Base-by-base conservation (phyloP, 2,329 filamentous ascomycete genomes). In the Incumbomyces lentus region DNA sequence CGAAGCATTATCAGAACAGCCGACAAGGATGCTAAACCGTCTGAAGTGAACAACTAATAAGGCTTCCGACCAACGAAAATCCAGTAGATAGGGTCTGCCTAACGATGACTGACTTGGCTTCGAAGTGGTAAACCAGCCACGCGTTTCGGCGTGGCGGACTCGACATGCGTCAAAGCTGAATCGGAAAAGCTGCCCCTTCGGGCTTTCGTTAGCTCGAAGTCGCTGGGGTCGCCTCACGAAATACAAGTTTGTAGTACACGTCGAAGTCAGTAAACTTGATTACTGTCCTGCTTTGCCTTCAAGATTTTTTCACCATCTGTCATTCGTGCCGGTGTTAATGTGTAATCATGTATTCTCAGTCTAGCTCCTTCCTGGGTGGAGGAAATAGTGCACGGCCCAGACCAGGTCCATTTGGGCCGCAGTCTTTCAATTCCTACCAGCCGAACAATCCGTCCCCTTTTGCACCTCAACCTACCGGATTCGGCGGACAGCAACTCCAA, bases 351-450 rank as follows among this genome's bases (percentile, higher is more conserved):
- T 96, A 86, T 71, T 92, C 87, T 56, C 86, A 83, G 64, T 85
- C 86, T 56, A 93, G 85, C 72, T 82, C 85, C 54, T 95, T 82
- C 67, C 70, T 94, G 60, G 87, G 87, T 67, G 84, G 81, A 69
- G 78, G 75, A 65, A 86, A 82, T 63, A 83, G 75, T 71, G 78
- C 83, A 64, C 84, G 81, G 50, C 84, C 84, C 41, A 79, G 79
- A 45, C 76, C 78, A 54, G 73, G 73, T 53, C 79, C 66, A 55
- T 72, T 68, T 60, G 68, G 70, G 47, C 70, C 76, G 60, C 79
- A 73, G 52, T 76, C 68, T 61, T 68, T 73, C 51, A 64, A 56
- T 46, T 59, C 63, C 60, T 65, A 64, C 55, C 59, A 69, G 51
- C 77, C 74, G 61, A 70, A 73, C 51, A 79, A 78, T 60, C 72